Base-by-base conservation (phyloP, 495 filamentous ascomycete species). In the Pseudevernia furfuracea region DNA sequence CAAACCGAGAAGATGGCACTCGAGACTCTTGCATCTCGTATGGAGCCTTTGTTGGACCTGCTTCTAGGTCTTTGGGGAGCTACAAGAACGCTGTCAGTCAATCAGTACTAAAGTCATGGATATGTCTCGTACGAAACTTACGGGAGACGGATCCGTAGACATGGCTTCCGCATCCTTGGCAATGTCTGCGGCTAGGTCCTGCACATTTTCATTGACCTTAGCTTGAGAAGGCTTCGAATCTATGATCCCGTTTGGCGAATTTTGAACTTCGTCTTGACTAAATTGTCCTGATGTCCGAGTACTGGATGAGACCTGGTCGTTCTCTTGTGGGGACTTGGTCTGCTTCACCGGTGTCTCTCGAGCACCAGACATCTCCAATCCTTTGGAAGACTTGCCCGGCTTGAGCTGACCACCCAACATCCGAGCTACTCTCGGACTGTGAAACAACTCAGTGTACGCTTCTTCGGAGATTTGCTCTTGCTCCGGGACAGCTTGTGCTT, bases 1-100 rank as follows among this genome's bases (percentile, higher is more conserved):
- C 87, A 46, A 98, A 72, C 3, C 94, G 86, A 30, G 91, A 89
- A 7, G 94, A 91, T 14, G 94, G 94, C 3, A 98, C 92, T 63
- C 86, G 86, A 34, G 94, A 97, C 70, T 96, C 92, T 58, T 86
- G 82, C 77, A 97, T 88, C 67, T 89, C 77, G 73, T 94, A 95
- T 5, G 74, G 61, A 30, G 68, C 37, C 28, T 70, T 66, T 36
- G 67, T 17, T 32, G 66, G 19, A 17, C 28, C 44, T 32, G 21
- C 21, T 38, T 62, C 66, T 43, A 70, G 28, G 56, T 74, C 68
- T 68, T 55, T 43, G 49, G 71, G 52, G 11, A 71, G 72, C 71
- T 79, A 69, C 57, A 66, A 60, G 28, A 30, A 14, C 19, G 57
- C 75, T 77, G 72, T 80, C 71, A 79, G 76, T 69, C 70, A 39